Conservation (phyloP, 2,329 filamentous ascomycete genomes). For the Ophiosphaerella narmari region DNA sequence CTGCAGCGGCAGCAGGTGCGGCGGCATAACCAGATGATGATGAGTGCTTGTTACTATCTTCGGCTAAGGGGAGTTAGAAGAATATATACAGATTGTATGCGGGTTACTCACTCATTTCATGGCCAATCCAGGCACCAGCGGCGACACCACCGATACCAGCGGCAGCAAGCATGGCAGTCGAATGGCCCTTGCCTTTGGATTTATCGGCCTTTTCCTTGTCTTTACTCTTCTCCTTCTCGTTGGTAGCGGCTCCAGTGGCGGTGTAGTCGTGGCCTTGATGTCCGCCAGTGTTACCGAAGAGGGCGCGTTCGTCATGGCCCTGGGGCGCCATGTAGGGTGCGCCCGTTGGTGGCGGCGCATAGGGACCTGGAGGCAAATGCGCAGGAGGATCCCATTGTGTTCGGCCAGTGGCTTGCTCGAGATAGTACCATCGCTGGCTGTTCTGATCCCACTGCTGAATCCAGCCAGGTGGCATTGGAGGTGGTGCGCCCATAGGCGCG, state of each 20-base stretch:
- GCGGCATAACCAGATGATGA: conserved; percentile 6
- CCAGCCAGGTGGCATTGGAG: conserved; percentile 61
- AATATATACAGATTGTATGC: not conserved
- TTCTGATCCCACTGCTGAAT: conserved; percentile 65
- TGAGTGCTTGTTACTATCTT: conserved; percentile 36
- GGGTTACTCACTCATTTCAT: conserved; percentile 58
- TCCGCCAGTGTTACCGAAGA: conserved; percentile 34
- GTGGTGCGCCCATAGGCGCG: conserved; percentile 54
- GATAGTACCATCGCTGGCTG: conserved; percentile 67
- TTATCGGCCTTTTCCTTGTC: conserved; percentile 44
- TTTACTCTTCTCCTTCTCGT: conserved; percentile 43
- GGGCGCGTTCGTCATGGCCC: conserved; percentile 33
- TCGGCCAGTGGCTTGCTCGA: conserved; percentile 64
- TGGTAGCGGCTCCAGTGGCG: conserved; percentile 25
- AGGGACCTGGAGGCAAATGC: conserved; percentile 36
- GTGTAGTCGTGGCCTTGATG: conserved; percentile 33
- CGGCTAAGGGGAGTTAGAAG: conserved; percentile 25
- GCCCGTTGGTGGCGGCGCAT: conserved; percentile 37
- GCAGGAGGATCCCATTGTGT: conserved; percentile 68
- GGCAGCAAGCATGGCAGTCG: conserved; percentile 57
- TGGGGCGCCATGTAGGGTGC: conserved; percentile 26
- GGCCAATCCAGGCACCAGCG: conserved; percentile 62
- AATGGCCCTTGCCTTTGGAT: conserved; percentile 51
- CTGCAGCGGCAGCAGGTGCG: conserved; percentile 10
- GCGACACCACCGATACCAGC: conserved; percentile 64